phyloP scores from a whole-genome alignment of 805 yeast genomes.

The Kuraishia floccosa region DNA sequence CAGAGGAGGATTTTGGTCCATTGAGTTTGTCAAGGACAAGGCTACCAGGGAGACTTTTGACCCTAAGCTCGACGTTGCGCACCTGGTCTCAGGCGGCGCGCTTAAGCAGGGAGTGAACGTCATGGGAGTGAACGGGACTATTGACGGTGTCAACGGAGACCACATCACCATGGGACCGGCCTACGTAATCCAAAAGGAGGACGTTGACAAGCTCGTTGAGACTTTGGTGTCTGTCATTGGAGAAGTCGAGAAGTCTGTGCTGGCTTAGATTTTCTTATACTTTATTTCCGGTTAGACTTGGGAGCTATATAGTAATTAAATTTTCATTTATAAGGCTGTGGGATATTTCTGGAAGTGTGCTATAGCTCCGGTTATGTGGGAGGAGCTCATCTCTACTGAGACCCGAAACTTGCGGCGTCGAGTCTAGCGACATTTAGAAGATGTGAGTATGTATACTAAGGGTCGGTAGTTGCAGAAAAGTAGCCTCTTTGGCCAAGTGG shows the following conservation, averaged over 20 bases:
- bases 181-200: conserved; percentile 27
- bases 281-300: too few species aligned
- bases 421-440: too few species aligned
- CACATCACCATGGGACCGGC: conserved; percentile 37
- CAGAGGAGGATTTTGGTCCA: conserved; percentile 46
- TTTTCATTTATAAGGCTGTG: too few species aligned
- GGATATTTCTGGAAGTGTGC: too few species aligned
- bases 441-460: too few species aligned
- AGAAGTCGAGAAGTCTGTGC: conserved; percentile 18
- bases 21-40: conserved; percentile 45
- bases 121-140: conserved; percentile 35
- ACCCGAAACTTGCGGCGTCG: too few species aligned
- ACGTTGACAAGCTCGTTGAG: conserved; percentile 27
- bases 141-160: conserved; percentile 27
- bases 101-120: conserved; percentile 33
- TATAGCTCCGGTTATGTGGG: too few species aligned
- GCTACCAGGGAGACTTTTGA: conserved; percentile 37
- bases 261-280: too few species aligned
- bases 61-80: conserved; percentile 22
- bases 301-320: too few species aligned
- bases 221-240: conserved; percentile 26
- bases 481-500: conserved; percentile 33
- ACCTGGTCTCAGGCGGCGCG: conserved; percentile 19
- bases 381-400: too few species aligned
- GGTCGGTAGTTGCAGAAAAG: too few species aligned